phyloP scores from a whole-genome alignment of 345 rosid species.

The Sisymbrium irio region DNA sequence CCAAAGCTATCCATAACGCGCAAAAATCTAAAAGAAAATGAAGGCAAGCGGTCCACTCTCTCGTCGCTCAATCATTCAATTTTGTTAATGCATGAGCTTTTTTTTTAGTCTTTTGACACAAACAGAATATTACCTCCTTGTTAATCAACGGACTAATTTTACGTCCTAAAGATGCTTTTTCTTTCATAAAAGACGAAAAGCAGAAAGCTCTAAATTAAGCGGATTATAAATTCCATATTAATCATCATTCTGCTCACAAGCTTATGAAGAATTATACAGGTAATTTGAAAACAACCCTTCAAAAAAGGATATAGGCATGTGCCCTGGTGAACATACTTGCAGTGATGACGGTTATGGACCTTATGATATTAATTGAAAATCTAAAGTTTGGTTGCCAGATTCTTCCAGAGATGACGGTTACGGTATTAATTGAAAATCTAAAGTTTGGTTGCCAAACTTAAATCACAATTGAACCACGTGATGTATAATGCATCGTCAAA shows the following conservation, averaged over 20 bases:
- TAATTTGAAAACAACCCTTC: background rate
- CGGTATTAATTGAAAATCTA: background rate
- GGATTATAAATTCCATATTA: background rate
- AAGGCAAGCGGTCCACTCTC: constrained; percentile 1
- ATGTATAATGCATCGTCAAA: too few species aligned
- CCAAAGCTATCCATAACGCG: background rate
- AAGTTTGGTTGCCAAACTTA: background rate
- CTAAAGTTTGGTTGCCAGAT: background rate
- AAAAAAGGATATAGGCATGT: background rate
- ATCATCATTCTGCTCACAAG: background rate
- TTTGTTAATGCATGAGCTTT: background rate
- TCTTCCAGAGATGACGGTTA: background rate
- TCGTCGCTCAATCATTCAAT: background rate
- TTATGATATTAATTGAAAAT: background rate
- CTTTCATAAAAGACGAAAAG: background rate
- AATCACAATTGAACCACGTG: background rate
- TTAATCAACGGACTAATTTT: background rate
- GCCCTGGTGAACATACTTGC: background rate
- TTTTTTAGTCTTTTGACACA: too few species aligned
- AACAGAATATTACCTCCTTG: background rate
- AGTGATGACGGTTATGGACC: background rate
- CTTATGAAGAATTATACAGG: background rate
- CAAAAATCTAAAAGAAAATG: background rate
- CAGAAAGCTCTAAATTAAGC: background rate
- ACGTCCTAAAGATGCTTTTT: background rate